These are phyloP conservation scores for Plasmodium blacklocki DNA, from an alignment of 169 alveolate species.

Conservation along the genomic window DNA sequence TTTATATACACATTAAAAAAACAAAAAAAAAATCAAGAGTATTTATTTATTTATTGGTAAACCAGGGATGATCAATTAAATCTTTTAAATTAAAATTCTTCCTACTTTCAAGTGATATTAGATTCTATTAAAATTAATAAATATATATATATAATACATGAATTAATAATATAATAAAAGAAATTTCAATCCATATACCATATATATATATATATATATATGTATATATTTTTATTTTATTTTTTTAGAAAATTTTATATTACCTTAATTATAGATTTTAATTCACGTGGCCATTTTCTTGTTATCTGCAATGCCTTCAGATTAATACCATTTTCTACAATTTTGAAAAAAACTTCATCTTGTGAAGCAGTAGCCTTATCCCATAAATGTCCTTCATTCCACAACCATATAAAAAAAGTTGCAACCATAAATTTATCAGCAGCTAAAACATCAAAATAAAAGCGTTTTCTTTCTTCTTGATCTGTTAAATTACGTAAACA, in stretches of 20 bases:
- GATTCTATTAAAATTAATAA: slow-evolving; percentile 5
- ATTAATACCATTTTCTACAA: slow-evolving; percentile 46
- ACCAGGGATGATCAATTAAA: slow-evolving; percentile 48
- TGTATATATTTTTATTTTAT: not conserved
- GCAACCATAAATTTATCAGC: slow-evolving; percentile 80
- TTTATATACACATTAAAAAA: no score
- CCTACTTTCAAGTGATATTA: slow-evolving; percentile 23
- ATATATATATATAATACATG: not conserved
- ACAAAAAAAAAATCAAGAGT: no score
- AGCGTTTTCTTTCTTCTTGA: slow-evolving; percentile 73
- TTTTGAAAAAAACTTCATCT: slow-evolving; percentile 76
- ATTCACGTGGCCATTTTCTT: slow-evolving; percentile 45
- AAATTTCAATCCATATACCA: not conserved
- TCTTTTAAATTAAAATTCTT: slow-evolving; percentile 44
- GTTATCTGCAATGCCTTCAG: slow-evolving; percentile 25
- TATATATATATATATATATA: not conserved
- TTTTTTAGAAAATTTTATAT: not conserved
- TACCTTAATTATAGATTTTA: slow-evolving; percentile 49
- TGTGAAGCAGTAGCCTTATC: slow-evolving; percentile 81
- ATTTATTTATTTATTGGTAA: no score
- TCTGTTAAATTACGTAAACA: slow-evolving; percentile 25
- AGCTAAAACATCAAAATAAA: slow-evolving; percentile 82
- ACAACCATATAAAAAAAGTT: slow-evolving; percentile 83
- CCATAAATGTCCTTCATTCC: slow-evolving; percentile 90
- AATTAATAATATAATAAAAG: not conserved